Base-by-base conservation (phyloP, 805 yeast genomes). In the Peterozyma toletana region DNA sequence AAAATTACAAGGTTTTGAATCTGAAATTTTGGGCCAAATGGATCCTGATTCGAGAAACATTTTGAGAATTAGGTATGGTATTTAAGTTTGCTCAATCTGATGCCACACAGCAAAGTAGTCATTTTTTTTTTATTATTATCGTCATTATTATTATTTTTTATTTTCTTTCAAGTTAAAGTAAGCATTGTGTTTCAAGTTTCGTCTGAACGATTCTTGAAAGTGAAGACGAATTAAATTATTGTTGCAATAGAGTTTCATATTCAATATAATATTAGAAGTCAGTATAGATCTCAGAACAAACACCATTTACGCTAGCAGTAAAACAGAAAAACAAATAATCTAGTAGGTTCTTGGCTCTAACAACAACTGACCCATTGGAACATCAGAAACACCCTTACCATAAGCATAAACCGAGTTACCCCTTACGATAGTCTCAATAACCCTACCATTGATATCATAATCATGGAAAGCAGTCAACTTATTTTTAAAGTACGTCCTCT, bases 381-480 rank as follows among this genome's bases (percentile, higher is more conserved):
- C 57, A 18, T 68, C 66, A 1, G 80, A 70, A 45, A 73, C 78
- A 3, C 90, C 90, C 40, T 63, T 62, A 5, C 70, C 70, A 33
- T 66, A 59, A 5, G 76, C 76, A 60, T 74, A 91, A 13, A 86
- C 83, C 0, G 80, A 67, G 36, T 72, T 66, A 3, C 97, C 97
- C 51, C 96, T 71, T 13, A 91, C 70, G 39, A 86, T 67, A 0
- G 97, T 88, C 60, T 84, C 90, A 40, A 80, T 66, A 7, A 90
- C 95, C 47, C 80, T 71, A 18, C 98, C 97, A 35, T 61, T 64
- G 48, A 88, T 67, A 41, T 68, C 60, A 65, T 68, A 68, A 4
- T 95, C 95, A 54, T 86, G 72, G 58, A 87, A 91, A 0, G 96
- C 96, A 1, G 96, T 86, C 43, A 91, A 63, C 61, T 89, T 90